Evolutionary conservation across 352 stramenopile species (phyloP).

Genomic region (Phytophthora meadii): DNA sequence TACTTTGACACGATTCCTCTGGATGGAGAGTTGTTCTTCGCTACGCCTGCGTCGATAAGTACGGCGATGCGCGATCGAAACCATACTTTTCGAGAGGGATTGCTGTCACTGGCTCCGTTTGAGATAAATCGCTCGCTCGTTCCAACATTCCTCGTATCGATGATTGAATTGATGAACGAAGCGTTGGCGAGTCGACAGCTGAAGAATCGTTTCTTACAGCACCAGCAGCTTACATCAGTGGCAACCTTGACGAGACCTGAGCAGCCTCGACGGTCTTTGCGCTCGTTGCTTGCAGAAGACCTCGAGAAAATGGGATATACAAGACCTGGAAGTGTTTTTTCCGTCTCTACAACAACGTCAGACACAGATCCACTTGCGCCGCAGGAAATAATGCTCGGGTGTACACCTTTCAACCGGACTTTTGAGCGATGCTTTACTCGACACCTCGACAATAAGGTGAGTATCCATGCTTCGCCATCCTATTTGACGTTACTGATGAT

Average conservation of each 20-base stretch:
- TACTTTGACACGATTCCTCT: conserved; percentile 49
- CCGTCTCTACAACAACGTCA: neutral
- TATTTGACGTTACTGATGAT: neutral
- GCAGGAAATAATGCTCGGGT: conserved; percentile 28
- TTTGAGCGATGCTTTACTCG: conserved; percentile 42
- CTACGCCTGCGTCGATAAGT: conserved; percentile 18
- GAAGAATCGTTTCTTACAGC: conserved; percentile 63
- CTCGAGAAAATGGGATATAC: conserved; percentile 23
- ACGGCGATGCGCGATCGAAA: conserved; percentile 20
- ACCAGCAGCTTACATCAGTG: conserved; percentile 23
- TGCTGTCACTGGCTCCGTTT: conserved; percentile 55
- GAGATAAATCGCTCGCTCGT: conserved; percentile 42
- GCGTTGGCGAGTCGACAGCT: conserved; percentile 71
- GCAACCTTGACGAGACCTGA: conserved; percentile 4
- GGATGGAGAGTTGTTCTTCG: conserved; percentile 66
- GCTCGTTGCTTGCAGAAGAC: conserved; percentile 19
- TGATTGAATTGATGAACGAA: conserved; percentile 47
- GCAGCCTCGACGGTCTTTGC: conserved; percentile 12
- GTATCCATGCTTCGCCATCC: neutral
- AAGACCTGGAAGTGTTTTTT: conserved; percentile 6
- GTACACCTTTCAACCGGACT: conserved; percentile 45
- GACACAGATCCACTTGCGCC: conserved; percentile 4
- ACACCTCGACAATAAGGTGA: conserved; percentile 45
- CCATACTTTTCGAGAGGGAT: conserved; percentile 50
- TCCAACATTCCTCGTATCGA: conserved; percentile 51